phyloP scores from a whole-genome alignment of 257 asterid genomes.

The Petrea volubilis region DNA sequence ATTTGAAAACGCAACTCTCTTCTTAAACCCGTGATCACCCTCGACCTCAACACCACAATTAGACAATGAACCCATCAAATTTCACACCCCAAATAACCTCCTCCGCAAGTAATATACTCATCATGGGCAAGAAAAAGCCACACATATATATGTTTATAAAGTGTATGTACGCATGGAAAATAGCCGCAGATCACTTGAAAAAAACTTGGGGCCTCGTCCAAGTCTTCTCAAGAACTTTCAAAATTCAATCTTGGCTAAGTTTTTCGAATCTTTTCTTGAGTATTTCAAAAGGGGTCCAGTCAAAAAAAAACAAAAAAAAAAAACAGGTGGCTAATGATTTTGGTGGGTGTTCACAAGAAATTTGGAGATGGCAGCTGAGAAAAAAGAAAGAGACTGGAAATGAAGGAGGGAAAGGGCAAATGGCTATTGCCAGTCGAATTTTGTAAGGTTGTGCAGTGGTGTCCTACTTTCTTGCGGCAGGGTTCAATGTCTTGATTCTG shows the following conservation, averaged over 20 bases:
- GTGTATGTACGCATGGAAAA: not conserved
- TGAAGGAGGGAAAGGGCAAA: not conserved
- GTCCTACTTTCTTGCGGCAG: constrained; percentile 9
- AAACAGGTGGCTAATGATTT: constrained; percentile 33
- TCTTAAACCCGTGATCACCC: constrained; percentile 5
- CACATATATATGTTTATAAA: not conserved
- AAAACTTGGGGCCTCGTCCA: constrained; percentile 17
- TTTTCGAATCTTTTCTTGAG: not conserved
- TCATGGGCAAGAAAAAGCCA: not conserved
- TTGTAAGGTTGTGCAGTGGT: not conserved
- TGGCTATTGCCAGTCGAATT: not conserved
- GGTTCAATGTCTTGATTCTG: constrained; percentile 5
- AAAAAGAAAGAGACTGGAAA: constrained; percentile 1
- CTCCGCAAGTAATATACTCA: not conserved
- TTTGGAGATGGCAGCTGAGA: constrained; percentile 23
- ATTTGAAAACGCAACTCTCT: constrained; percentile 5
- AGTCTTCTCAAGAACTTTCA: constrained; percentile 15
- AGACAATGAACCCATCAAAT: constrained; percentile 25
- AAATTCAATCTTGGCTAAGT: not conserved
- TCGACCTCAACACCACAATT: constrained; percentile 3
- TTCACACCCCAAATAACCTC: not conserved
- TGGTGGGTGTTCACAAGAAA: constrained; percentile 37
- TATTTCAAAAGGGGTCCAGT: not conserved
- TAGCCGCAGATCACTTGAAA: not conserved
- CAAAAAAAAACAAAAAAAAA: not conserved